Evolutionary conservation across 2,329 filamentous ascomycete species (phyloP).

Genomic region (Seiridium cupressi): DNA sequence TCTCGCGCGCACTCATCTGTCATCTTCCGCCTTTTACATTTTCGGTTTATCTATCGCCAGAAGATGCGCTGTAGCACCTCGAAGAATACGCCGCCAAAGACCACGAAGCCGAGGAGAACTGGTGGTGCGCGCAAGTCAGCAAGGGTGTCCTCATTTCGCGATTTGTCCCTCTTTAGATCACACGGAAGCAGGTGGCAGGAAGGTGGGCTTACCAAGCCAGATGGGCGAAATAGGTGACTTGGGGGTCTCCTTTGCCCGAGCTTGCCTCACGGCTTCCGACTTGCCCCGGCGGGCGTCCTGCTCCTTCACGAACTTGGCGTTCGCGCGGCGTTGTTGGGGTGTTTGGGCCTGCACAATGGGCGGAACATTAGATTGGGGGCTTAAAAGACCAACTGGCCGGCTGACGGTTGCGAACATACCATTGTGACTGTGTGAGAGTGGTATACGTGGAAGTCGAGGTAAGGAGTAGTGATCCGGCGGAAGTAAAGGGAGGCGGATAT

Average conservation of each 20-base stretch:
- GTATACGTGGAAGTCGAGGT: not conserved
- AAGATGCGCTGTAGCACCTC: constrained; percentile 56
- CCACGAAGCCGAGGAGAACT: constrained; percentile 58
- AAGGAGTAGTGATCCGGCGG: not conserved
- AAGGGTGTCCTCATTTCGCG: not conserved
- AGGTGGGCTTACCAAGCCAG: constrained; percentile 55
- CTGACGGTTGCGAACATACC: constrained; percentile 13
- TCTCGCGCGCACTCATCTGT: not conserved
- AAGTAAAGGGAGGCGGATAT: not conserved
- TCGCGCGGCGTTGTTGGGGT: constrained; percentile 77
- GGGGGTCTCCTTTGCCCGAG: constrained; percentile 50
- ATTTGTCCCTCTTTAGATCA: too few relatives aligned
- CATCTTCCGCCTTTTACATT: not conserved
- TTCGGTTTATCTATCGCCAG: constrained; percentile 23
- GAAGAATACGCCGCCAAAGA: constrained; percentile 60
- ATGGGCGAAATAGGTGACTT: constrained; percentile 65
- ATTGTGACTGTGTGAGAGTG: constrained; percentile 18
- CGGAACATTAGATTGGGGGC: not conserved
- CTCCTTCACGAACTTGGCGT: constrained; percentile 73
- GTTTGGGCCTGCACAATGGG: constrained; percentile 66
- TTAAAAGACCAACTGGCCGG: not conserved
- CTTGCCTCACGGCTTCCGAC: constrained; percentile 63
- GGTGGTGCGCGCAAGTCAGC: not conserved
- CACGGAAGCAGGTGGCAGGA: not conserved
- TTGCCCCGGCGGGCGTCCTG: constrained; percentile 76